A percentile compares a stretch with the other conserved stretches of the same genome.
Conservation (phyloP, 306 rosid genomes). For the Calophaca sinica region DNA sequence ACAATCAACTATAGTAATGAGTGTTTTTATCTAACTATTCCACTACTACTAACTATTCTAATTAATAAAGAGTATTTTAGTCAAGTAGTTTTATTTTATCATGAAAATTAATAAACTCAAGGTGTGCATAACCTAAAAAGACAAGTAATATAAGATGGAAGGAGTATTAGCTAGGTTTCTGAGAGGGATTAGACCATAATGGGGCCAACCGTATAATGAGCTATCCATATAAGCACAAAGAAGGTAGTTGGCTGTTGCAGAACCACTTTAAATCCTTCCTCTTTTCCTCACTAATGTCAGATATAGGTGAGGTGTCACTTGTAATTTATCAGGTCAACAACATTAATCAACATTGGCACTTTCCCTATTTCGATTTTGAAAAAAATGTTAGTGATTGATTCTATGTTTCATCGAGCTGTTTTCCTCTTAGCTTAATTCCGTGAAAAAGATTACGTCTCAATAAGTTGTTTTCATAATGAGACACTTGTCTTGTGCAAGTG, state of each 20-base stretch:
- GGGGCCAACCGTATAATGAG: conserved; percentile 51
- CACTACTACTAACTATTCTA: no score
- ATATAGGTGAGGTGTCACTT: conserved; percentile 45
- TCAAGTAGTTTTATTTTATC: no score
- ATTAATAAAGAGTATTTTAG: no score
- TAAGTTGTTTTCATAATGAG: conserved; percentile 15
- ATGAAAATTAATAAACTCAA: no score
- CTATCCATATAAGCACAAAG: conserved; percentile 49
- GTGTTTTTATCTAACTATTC: no score
- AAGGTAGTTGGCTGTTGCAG: conserved; percentile 50
- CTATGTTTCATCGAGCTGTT: conserved; percentile 11
- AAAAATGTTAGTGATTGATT: background rate
- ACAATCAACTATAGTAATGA: no score
- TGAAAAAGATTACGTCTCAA: background rate
- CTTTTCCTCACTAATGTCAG: conserved; percentile 43
- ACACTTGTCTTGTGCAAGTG: conserved; percentile 28
- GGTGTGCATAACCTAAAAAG: no score
- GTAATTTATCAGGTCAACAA: conserved; percentile 39
- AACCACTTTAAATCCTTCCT: conserved; percentile 37
- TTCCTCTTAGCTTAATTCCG: conserved; percentile 27
- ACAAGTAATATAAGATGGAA: no score
- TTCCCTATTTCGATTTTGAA: conserved; percentile 26
- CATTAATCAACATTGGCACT: conserved; percentile 26
- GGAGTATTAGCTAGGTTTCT: conserved; percentile 15
- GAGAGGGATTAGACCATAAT: conserved; percentile 40